Evolutionary conservation across 2,329 filamentous ascomycete species (phyloP).

Genomic region (Colletotrichum spaethianum): DNA sequence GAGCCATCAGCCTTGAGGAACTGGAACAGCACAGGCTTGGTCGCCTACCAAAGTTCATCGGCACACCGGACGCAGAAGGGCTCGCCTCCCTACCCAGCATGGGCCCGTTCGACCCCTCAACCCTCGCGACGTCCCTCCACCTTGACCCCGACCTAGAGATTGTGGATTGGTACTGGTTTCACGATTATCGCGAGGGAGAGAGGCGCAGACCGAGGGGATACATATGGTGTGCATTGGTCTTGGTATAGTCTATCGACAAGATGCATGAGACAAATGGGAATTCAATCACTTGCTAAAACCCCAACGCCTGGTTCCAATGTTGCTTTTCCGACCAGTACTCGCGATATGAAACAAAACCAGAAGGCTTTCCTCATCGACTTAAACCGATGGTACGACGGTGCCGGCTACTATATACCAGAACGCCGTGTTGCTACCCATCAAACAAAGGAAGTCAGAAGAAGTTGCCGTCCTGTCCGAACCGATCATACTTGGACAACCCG

Average conservation of each 20-base stretch:
- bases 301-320: neutral
- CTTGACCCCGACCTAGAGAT: conserved; percentile 2
- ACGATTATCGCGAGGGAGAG: too few relatives aligned
- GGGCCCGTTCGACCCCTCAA: conserved; percentile 26
- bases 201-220: too few relatives aligned
- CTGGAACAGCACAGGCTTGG: too few relatives aligned
- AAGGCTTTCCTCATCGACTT: neutral
- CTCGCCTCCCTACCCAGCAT: conserved; percentile 15
- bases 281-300: too few relatives aligned
- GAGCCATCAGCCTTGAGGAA: too few relatives aligned
- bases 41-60: neutral
- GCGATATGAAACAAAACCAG: neutral
- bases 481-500: conserved; percentile 3
- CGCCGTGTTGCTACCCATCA: neutral
- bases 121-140: conserved; percentile 1
- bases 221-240: neutral
- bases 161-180: too few relatives aligned
- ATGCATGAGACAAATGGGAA: too few relatives aligned
- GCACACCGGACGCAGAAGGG: conserved; percentile 1
- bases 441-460: conserved; percentile 29
- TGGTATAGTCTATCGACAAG: neutral
- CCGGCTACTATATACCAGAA: neutral
- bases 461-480: conserved; percentile 9
- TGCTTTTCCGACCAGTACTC: neutral
- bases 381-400: neutral